phyloP scores from a whole-genome alignment of 495 filamentous ascomycete genomes.

The Penicillium coprophilum region DNA sequence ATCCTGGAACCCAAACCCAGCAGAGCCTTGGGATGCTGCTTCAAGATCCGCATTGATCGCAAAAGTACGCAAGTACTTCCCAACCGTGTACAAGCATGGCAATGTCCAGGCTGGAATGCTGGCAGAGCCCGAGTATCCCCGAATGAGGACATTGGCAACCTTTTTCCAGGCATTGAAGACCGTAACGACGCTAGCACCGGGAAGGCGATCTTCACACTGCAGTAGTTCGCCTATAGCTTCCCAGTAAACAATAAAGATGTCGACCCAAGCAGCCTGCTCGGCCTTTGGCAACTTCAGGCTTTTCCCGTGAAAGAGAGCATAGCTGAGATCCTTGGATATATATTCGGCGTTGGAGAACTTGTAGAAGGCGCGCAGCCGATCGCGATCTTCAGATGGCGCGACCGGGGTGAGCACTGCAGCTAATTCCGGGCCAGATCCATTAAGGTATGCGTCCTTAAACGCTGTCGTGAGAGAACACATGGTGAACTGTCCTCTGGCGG shows the following conservation, averaged over 20 bases:
- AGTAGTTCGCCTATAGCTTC: slow-evolving; percentile 70
- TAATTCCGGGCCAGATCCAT: slow-evolving; percentile 61
- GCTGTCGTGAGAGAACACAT: slow-evolving; percentile 66
- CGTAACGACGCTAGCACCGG: slow-evolving; percentile 61
- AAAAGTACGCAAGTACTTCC: slow-evolving; percentile 79
- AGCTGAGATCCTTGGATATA: slow-evolving; percentile 58
- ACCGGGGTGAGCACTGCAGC: slow-evolving; percentile 69
- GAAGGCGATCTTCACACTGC: slow-evolving; percentile 45
- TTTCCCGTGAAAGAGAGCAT: slow-evolving; percentile 58
- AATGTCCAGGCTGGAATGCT: slow-evolving; percentile 83
- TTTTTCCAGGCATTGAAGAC: slow-evolving; percentile 88
- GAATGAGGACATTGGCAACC: slow-evolving; percentile 64
- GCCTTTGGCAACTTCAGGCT: slow-evolving; percentile 54
- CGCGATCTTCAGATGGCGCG: slow-evolving; percentile 52
- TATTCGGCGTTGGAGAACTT: slow-evolving; percentile 59
- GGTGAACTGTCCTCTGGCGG: slow-evolving; percentile 6
- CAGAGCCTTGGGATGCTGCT: slow-evolving; percentile 42
- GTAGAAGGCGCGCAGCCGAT: slow-evolving; percentile 61
- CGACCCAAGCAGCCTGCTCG: slow-evolving; percentile 73
- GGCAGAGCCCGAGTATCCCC: slow-evolving; percentile 63
- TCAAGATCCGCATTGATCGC: slow-evolving; percentile 80
- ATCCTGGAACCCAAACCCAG: slow-evolving; percentile 59
- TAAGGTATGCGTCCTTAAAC: slow-evolving; percentile 58
- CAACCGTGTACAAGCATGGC: slow-evolving; percentile 80
- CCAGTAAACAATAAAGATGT: slow-evolving; percentile 83